A percentile compares a stretch with the other conserved stretches of the same genome.
phyloP scores from a whole-genome alignment of 768 basidiomycete species.

The Cystoderma amianthinum region DNA sequence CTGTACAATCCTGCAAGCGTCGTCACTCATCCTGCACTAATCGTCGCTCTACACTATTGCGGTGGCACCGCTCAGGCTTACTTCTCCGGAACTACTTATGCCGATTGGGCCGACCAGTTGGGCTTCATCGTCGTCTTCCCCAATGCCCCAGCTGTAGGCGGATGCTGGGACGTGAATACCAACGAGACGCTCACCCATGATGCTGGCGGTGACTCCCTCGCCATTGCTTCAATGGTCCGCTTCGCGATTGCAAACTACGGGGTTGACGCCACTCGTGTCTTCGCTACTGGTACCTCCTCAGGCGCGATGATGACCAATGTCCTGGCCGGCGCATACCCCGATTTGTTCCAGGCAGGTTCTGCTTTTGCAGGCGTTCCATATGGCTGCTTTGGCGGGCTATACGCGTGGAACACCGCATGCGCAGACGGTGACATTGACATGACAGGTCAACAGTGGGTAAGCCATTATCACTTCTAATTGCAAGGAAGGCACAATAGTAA shows the following conservation, averaged over 20 bases:
- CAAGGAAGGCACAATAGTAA: no score
- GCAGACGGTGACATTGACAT: constrained; percentile 33
- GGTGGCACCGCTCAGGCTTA: constrained; percentile 43
- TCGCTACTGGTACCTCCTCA: constrained; percentile 43
- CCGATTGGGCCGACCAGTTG: constrained; percentile 38
- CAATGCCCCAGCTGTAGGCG: constrained; percentile 31
- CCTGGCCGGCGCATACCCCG: constrained; percentile 45
- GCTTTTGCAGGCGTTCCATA: constrained; percentile 49
- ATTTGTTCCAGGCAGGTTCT: constrained; percentile 41
- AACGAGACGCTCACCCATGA: constrained; percentile 47
- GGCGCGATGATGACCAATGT: constrained; percentile 61
- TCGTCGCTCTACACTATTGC: constrained; percentile 51
- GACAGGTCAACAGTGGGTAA: constrained; percentile 41
- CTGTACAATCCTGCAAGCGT: constrained; percentile 34
- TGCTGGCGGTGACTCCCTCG: constrained; percentile 47
- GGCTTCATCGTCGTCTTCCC: constrained; percentile 47
- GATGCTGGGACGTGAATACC: constrained; percentile 49
- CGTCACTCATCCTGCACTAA: constrained; percentile 31
- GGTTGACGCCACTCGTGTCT: constrained; percentile 40
- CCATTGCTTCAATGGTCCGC: constrained; percentile 37
- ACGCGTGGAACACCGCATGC: constrained; percentile 41
- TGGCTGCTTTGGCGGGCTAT: constrained; percentile 45
- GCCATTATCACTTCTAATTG: no score
- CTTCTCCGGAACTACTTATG: constrained; percentile 41
- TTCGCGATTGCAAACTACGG: constrained; percentile 42